Conservation (phyloP, 23 red algal species). For the Gracilaria caudata region DNA sequence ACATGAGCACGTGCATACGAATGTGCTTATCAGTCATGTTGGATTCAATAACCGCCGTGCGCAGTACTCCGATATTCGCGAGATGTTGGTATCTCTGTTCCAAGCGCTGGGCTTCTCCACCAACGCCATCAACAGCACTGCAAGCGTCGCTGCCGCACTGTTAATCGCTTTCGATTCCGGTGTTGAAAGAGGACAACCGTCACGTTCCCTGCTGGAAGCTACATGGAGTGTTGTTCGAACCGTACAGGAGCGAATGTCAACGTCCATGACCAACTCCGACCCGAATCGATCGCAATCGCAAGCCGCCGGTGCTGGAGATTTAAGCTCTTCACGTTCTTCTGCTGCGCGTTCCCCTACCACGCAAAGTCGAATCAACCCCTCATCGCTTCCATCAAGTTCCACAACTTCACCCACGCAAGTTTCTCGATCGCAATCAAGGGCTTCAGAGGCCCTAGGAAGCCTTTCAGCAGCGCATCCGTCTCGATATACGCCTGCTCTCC, state of each 20-base stretch:
- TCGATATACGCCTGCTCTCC: not conserved
- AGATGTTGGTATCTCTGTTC: constrained; percentile 28
- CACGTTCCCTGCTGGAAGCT: not conserved
- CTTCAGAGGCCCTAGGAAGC: not conserved
- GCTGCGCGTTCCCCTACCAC: not conserved
- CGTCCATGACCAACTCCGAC: not conserved
- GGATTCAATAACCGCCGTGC: constrained; percentile 2
- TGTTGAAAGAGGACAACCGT: not conserved
- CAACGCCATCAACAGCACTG: not conserved
- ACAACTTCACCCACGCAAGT: not conserved
- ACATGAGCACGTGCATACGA: constrained; percentile 34
- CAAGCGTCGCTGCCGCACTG: constrained; percentile 14
- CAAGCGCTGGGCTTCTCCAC: constrained; percentile 30
- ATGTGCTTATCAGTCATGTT: constrained; percentile 34
- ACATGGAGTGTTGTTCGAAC: not conserved
- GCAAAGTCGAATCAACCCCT: not conserved
- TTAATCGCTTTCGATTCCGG: constrained; percentile 2
- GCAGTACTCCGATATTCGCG: constrained; percentile 8
- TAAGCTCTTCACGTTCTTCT: not conserved
- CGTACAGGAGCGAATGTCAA: constrained; percentile 4
- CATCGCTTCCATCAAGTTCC: not conserved
- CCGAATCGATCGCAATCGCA: not conserved
- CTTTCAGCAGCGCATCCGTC: not conserved
- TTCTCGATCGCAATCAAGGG: not conserved
- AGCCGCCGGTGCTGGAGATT: not conserved